Conservation (phyloP, 1,284 basidiomycete genomes). For the Sanghuangporus baumii region DNA sequence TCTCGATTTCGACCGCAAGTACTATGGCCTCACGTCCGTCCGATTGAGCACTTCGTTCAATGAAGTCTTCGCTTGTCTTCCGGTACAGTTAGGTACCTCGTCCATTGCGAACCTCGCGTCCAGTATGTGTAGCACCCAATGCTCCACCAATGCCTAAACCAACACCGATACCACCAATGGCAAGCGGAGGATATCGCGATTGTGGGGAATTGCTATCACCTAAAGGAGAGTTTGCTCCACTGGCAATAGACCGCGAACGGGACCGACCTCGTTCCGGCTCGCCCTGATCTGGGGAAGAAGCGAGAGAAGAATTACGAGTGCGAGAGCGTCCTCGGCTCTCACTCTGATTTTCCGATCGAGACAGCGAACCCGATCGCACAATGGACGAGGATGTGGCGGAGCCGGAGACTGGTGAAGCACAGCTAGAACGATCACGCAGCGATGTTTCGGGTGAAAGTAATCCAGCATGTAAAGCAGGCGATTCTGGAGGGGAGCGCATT, state of each 20-base stretch:
- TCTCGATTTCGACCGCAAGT: constrained; percentile 9
- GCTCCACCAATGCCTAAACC: constrained; percentile 7
- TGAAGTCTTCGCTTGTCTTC: constrained; percentile 18
- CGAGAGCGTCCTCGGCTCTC: constrained; percentile 14
- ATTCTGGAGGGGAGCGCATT: constrained; percentile 11
- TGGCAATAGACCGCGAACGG: constrained; percentile 10
- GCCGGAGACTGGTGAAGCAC: constrained; percentile 8
- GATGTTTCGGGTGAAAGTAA: constrained; percentile 12
- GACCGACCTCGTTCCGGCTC: constrained; percentile 17
- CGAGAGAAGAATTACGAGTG: constrained; percentile 13
- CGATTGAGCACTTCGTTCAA: neutral
- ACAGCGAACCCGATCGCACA: constrained; percentile 3
- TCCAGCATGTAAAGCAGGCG: constrained; percentile 1
- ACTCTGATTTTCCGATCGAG: constrained; percentile 13
- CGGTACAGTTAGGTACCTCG: constrained; percentile 14
- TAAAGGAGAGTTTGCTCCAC: constrained; percentile 15
- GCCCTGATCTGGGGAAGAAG: constrained; percentile 6
- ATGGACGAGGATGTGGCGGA: constrained; percentile 13
- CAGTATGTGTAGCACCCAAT: constrained; percentile 9
- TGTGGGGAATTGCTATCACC: constrained; percentile 4
- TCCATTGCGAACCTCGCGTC: constrained; percentile 15
- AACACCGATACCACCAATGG: constrained; percentile 3
- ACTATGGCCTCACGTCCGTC: neutral
- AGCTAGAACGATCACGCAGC: constrained; percentile 10
- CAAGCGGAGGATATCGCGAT: neutral